Evolutionary conservation across 345 rosid species (phyloP).

Genomic region (Hirschfeldia incana): DNA sequence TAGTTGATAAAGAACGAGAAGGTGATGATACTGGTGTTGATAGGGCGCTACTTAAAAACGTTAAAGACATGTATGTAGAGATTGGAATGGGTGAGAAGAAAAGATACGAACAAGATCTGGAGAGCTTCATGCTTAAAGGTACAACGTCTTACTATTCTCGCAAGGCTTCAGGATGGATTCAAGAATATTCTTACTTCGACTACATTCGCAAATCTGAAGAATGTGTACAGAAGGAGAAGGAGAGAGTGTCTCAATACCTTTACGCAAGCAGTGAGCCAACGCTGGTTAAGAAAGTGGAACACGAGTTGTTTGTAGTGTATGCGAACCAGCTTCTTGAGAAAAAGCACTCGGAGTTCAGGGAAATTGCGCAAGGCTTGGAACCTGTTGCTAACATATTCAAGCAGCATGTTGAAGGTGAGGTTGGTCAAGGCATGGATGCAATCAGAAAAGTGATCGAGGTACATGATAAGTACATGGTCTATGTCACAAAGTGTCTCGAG

Average conservation of each 20-base stretch:
- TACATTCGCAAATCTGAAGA: slow-evolving; percentile 91
- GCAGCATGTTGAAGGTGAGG: neutral
- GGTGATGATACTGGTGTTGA: slow-evolving; percentile 68
- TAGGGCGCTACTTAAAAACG: slow-evolving; percentile 66
- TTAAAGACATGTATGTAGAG: slow-evolving; percentile 71
- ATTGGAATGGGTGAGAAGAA: slow-evolving; percentile 39
- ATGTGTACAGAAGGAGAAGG: slow-evolving; percentile 82
- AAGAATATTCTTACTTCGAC: slow-evolving; percentile 65
- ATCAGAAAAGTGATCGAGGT: slow-evolving; percentile 71
- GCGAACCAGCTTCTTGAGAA: slow-evolving; percentile 61
- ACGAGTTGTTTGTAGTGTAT: slow-evolving; percentile 61
- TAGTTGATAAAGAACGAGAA: slow-evolving; percentile 83
- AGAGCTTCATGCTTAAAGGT: slow-evolving; percentile 60
- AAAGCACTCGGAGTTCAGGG: slow-evolving; percentile 55
- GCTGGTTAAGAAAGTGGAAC: slow-evolving; percentile 82
- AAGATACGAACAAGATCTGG: slow-evolving; percentile 72
- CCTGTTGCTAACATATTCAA: slow-evolving; percentile 34
- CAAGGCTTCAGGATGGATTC: slow-evolving; percentile 82
- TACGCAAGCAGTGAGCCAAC: slow-evolving; percentile 78
- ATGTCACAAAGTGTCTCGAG: slow-evolving; percentile 51
- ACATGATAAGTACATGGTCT: slow-evolving; percentile 73
- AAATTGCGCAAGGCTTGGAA: neutral
- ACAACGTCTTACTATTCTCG: slow-evolving; percentile 72
- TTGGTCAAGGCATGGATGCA: slow-evolving; percentile 46
- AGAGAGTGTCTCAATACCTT: slow-evolving; percentile 80